Evolutionary conservation across 169 alveolate species (phyloP).

Genomic region (Ichthyophthirius multifiliis): DNA sequence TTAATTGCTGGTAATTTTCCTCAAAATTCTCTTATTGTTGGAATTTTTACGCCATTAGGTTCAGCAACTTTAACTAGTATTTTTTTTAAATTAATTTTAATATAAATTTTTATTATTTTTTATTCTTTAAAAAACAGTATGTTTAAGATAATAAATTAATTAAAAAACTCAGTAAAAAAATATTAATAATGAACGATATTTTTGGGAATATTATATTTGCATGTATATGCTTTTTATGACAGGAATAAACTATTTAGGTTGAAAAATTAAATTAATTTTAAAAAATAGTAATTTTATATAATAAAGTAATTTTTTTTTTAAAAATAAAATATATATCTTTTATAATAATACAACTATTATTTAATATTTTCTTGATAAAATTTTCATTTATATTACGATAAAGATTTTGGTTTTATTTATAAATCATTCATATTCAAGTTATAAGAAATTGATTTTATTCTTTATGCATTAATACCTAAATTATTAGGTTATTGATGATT

Average conservation of each 20-base stretch:
- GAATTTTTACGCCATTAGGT: slow-evolving; percentile 25
- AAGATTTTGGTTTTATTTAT: too few relatives aligned
- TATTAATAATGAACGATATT: slow-evolving; percentile 23
- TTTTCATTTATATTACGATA: too few relatives aligned
- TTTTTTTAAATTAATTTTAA: background rate
- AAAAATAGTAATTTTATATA: too few relatives aligned
- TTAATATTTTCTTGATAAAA: too few relatives aligned
- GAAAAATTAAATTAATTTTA: too few relatives aligned
- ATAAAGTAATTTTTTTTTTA: too few relatives aligned
- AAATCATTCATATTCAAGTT: too few relatives aligned
- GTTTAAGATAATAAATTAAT: slow-evolving; percentile 33
- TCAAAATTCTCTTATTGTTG: slow-evolving; percentile 30
- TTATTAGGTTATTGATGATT: too few relatives aligned
- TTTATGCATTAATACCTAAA: too few relatives aligned
- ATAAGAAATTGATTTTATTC: too few relatives aligned
- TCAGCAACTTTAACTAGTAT: slow-evolving; percentile 3
- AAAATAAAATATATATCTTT: too few relatives aligned
- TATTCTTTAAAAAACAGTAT: background rate
- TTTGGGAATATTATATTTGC: slow-evolving; percentile 41
- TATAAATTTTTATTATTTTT: background rate
- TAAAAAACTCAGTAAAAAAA: slow-evolving; percentile 23
- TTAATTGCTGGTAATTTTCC: slow-evolving; percentile 38
- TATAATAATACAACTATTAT: too few relatives aligned
- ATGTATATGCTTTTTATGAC: slow-evolving; percentile 27
- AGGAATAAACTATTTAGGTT: slow-evolving; percentile 35